Percentiles rank a stretch among this genome's conserved stretches.
Evolutionary conservation across 495 filamentous ascomycete genomes (phyloP).

Genomic region (Evernia prunastri): DNA sequence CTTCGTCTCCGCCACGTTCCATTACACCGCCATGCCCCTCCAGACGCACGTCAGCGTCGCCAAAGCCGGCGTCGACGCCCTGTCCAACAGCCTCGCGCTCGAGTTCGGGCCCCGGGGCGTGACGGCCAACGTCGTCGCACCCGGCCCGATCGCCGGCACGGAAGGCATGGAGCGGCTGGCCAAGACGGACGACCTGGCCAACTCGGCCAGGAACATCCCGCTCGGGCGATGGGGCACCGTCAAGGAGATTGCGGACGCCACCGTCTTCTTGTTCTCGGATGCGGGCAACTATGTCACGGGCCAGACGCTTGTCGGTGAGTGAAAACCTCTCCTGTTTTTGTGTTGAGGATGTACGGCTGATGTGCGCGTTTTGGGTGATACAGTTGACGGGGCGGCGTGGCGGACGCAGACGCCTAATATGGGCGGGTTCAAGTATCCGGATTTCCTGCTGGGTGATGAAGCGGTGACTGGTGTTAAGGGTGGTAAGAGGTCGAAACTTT

Average conservation of each 20-base stretch:
- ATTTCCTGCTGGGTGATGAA: slow-evolving; percentile 53
- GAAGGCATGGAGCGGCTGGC: slow-evolving; percentile 59
- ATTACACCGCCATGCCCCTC: slow-evolving; percentile 76
- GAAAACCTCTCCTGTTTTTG: too few species aligned
- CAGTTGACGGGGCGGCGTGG: slow-evolving; percentile 69
- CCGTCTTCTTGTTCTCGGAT: slow-evolving; percentile 77
- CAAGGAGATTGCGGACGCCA: slow-evolving; percentile 87
- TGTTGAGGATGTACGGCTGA: too few species aligned
- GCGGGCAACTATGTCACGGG: slow-evolving; percentile 50
- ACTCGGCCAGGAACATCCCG: slow-evolving; percentile 44
- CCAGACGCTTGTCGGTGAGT: slow-evolving; percentile 19
- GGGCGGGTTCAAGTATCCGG: slow-evolving; percentile 49
- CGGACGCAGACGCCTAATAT: slow-evolving; percentile 40
- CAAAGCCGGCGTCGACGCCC: slow-evolving; percentile 83
- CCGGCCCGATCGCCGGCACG: slow-evolving; percentile 65
- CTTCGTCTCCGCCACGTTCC: slow-evolving; percentile 81
- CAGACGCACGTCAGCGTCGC: slow-evolving; percentile 83
- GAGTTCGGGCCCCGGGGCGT: slow-evolving; percentile 85
- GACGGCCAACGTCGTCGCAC: slow-evolving; percentile 82
- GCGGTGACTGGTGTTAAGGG: slow-evolving; percentile 52
- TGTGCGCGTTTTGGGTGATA: background rate
- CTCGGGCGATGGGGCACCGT: slow-evolving; percentile 70
- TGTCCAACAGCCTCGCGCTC: slow-evolving; percentile 66
- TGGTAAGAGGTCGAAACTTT: slow-evolving; percentile 59
- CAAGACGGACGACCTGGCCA: slow-evolving; percentile 32